Evolutionary conservation across 805 yeast species (phyloP).

Genomic region (Ogataea zsoltii): DNA sequence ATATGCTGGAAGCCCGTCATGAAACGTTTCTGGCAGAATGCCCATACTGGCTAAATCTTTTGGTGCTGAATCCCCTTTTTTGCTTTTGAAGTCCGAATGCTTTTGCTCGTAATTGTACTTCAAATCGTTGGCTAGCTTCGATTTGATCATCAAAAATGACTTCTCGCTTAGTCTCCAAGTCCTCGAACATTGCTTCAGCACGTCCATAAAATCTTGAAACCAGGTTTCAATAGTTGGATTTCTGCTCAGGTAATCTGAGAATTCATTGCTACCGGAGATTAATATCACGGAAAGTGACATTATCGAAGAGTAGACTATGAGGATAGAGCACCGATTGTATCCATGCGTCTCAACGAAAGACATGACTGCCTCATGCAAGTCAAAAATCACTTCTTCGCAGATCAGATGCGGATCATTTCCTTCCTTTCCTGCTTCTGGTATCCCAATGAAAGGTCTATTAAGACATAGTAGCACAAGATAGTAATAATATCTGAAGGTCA

Average conservation of each 20-base stretch:
- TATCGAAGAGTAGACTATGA: constrained; percentile 49
- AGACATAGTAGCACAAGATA: constrained; percentile 59
- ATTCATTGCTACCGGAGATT: constrained; percentile 19
- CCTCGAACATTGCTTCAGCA: constrained; percentile 41
- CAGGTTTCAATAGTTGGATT: constrained; percentile 31
- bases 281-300: constrained; percentile 25
- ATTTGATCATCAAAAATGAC: constrained; percentile 42
- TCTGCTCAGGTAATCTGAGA: constrained; percentile 28
- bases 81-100: neutral
- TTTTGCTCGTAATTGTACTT: constrained; percentile 19
- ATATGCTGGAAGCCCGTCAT: no score
- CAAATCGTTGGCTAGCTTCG: constrained; percentile 29
- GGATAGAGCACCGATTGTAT: constrained; percentile 42
- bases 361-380: constrained; percentile 40
- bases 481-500: constrained; percentile 56
- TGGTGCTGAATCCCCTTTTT: neutral
- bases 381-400: constrained; percentile 43
- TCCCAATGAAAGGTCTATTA: constrained; percentile 58
- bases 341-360: constrained; percentile 43
- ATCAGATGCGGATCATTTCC: constrained; percentile 20
- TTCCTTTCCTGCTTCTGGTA: constrained; percentile 16
- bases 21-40: no score
- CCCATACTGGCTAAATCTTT: no score
- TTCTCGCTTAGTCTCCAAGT: constrained; percentile 51
- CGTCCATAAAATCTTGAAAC: constrained; percentile 42